Conservation (phyloP, 306 rosid species). For the Alnus glutinosa region DNA sequence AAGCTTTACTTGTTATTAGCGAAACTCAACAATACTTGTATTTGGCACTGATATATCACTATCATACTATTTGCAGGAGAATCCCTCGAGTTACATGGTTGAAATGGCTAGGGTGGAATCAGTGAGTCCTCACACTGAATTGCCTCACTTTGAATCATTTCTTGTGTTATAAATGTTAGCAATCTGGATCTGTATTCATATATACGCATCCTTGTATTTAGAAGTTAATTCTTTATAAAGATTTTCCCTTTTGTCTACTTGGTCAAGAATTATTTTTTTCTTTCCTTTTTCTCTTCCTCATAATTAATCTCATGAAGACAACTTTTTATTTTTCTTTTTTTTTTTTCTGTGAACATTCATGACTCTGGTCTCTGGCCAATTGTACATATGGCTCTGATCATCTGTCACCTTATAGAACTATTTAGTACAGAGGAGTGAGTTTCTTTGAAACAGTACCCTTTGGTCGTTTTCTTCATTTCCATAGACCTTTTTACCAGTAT, state of each 20-base stretch:
- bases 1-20: slow-evolving; percentile 13
- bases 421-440: background rate
- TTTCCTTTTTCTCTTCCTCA: background rate
- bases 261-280: background rate
- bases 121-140: slow-evolving; percentile 53
- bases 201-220: background rate
- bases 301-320: background rate
- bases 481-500: slow-evolving; percentile 5
- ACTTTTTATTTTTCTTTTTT: background rate
- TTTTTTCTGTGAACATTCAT: background rate
- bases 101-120: slow-evolving; percentile 76
- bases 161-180: slow-evolving; percentile 10
- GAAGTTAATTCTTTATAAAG: background rate
- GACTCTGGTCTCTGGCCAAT: background rate
- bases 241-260: background rate
- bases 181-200: background rate
- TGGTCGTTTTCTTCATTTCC: background rate
- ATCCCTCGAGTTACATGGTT: slow-evolving; percentile 76
- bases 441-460: background rate
- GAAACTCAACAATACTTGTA: slow-evolving; percentile 18
- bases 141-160: slow-evolving; percentile 11
- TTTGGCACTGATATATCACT: slow-evolving; percentile 27
- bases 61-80: slow-evolving; percentile 54
- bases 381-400: background rate
- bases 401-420: slow-evolving; percentile 2